Percentiles rank a stretch among this genome's conserved stretches.
Evolutionary conservation across 768 basidiomycete genomes (phyloP).

Genomic region (Cantharellus cinnabarinus): DNA sequence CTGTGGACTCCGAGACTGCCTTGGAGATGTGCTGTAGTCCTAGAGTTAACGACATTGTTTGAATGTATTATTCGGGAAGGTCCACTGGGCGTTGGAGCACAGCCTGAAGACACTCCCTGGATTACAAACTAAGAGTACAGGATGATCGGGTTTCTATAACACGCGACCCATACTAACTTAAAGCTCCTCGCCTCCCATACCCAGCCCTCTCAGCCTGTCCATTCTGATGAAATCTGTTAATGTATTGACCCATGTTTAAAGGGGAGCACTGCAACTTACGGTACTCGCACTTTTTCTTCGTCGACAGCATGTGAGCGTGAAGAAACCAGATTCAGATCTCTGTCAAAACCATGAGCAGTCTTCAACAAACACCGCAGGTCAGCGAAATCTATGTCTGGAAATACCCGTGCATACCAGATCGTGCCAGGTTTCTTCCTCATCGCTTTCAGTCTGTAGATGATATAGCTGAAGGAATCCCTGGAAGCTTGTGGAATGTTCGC

Average conservation of each 20-base stretch:
- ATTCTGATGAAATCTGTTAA: neutral
- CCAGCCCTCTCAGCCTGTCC: neutral
- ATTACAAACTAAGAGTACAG: too few relatives aligned
- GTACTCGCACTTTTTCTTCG: neutral
- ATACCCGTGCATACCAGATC: constrained; percentile 34
- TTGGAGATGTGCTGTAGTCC: constrained; percentile 39
- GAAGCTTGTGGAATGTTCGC: constrained; percentile 24
- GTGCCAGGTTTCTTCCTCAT: constrained; percentile 57
- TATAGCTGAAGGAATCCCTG: constrained; percentile 70
- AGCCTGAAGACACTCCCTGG: too few relatives aligned
- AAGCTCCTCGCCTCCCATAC: neutral
- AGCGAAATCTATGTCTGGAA: neutral
- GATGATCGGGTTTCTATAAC: neutral
- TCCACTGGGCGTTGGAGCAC: too few relatives aligned
- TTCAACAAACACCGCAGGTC: neutral
- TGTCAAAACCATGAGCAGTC: neutral
- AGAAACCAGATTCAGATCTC: neutral
- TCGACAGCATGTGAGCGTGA: neutral
- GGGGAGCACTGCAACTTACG: neutral
- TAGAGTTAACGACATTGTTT: constrained; percentile 12
- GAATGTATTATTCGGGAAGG: too few relatives aligned
- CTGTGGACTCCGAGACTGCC: constrained; percentile 43
- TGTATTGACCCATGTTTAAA: neutral
- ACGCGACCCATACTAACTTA: neutral
- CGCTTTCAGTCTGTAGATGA: constrained; percentile 67